Evolutionary conservation across 352 stramenopile genomes (phyloP), one percentile per base, ranked within the genome.

Genomic region (Albugo laibachii): DNA sequence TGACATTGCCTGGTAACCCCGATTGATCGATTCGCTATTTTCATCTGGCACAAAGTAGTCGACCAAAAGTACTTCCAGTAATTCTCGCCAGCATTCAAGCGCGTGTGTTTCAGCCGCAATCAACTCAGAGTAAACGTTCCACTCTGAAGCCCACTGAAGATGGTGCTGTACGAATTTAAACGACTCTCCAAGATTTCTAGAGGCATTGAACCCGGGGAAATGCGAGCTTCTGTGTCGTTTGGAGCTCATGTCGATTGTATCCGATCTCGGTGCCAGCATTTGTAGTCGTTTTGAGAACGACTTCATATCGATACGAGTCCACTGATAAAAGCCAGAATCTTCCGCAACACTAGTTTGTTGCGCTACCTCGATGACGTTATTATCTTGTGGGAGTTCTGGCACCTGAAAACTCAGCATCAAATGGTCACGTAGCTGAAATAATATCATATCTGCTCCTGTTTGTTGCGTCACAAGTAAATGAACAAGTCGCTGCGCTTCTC

Each of bases 51-150:
- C 56, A 16, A 88, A 53, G 45, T 84, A 86, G 41, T 87, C 71
- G 5, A 91, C 53, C 13, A 83, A 70, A 48, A 87, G 63, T 13
- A 91, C 66, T 49, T 91, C 74, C 37, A 78, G 65, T 21, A 91
- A 58, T 52, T 86, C 72, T 10, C 72, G 69, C 12, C 84, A 59
- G 24, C 74, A 83, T 52, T 83, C 83, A 8, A 91, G 52, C 31
- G 72, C 65, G 15, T 87, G 74, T 37, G 72, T 86, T 50, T 87
- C 74, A 11, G 75, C 77, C 8, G 71, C 72, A 47, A 91, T 69
- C 16, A 72, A 69, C 43, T 91, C 77, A 24, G 77, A 91, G 52
- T 84, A 91, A 20, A 79, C 58, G 46, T 91, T 91, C 77, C 77
- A 91, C 38, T 80, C 62, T 20, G 87, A 65, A 8, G 77, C 72